Evolutionary conservation across 2,329 filamentous ascomycete genomes (phyloP), one percentile per base, ranked within the genome.

Genomic region (Alternaria alternata): DNA sequence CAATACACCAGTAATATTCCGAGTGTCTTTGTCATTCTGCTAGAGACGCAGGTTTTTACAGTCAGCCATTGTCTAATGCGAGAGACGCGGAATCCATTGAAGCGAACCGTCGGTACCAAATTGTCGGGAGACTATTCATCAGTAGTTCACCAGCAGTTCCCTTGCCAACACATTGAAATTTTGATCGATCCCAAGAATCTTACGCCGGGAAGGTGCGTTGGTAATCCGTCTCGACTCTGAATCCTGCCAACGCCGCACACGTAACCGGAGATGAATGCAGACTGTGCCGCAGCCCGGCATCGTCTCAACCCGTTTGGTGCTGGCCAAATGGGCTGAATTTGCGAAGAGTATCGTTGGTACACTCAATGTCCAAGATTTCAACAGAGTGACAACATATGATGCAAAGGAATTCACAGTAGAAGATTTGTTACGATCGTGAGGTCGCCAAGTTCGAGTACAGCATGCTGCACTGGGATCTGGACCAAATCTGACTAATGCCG

Each of bases 261-360:
- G 57, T 59, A 47, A 52, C 46, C 24, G 24, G 43, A 20, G 26
- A 57, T 30, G 47, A n/a, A 28, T 20, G 16, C 34, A 24, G 32
- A 42, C 60, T 57, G 57, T 51, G 60, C 57, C 60, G 60, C 60
- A 65, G 54, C 60, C 43, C 24, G 49, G 39, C 41, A 38, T 57
- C 7, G 18, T 52, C 44, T 38, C 30, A 43, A 22, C 36, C 46
- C 38, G 26, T 12, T 30, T 22, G 11, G 7, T 36, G n/a, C 44
- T 24, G 26, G 24, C 43, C 30, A 26, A 20, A 26, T 26, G 34
- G 28, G 36, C 44, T 14, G 39, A 11, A 28, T 30, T 20, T 30
- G 41, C 36, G 22, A 51, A 44, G 24, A n/a, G 20, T 1, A 34
- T 11, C 32, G 30, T 39, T 20, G n/a, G 20, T 18, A 26, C 18